Evolutionary conservation across 495 filamentous ascomycete genomes (phyloP).

Genomic region (Penicillium fimorum): DNA sequence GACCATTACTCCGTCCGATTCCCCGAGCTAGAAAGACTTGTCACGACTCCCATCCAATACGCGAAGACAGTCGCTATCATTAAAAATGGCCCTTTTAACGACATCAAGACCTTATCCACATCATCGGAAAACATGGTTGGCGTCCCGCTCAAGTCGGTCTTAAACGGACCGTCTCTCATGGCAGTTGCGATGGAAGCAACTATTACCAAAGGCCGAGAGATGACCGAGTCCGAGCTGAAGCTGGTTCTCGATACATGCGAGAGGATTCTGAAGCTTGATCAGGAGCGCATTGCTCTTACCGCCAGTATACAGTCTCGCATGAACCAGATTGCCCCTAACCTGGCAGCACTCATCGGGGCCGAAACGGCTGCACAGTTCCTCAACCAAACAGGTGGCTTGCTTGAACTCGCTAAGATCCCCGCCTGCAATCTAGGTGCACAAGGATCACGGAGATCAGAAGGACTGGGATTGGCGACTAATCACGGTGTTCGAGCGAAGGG

Average conservation of each 20-base stretch:
- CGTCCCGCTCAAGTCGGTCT: constrained; percentile 68
- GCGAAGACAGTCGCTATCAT: constrained; percentile 93
- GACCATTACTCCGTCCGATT: constrained; percentile 95
- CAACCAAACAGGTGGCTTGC: constrained; percentile 86
- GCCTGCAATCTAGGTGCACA: constrained; percentile 89
- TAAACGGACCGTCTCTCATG: constrained; percentile 90
- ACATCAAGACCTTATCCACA: constrained; percentile 71
- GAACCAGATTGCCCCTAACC: constrained; percentile 91
- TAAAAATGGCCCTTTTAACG: constrained; percentile 87
- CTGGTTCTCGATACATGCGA: constrained; percentile 76
- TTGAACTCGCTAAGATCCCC: constrained; percentile 85
- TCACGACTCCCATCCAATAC: constrained; percentile 90
- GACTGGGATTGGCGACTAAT: constrained; percentile 89
- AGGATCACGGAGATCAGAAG: constrained; percentile 80
- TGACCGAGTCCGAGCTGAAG: constrained; percentile 72
- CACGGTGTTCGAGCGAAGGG: constrained; percentile 89
- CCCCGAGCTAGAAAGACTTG: constrained; percentile 91
- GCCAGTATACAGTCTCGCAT: constrained; percentile 97
- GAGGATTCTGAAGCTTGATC: constrained; percentile 82
- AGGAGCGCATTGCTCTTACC: constrained; percentile 81
- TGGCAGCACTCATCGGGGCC: constrained; percentile 89
- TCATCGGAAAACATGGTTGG: constrained; percentile 73
- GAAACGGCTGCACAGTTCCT: constrained; percentile 96
- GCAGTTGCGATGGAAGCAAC: constrained; percentile 95
- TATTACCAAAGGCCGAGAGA: constrained; percentile 74